These are phyloP conservation scores for Colletotrichum aenigma DNA, from an alignment of 2,329 filamentous ascomycete species.

Conservation along the genomic window DNA sequence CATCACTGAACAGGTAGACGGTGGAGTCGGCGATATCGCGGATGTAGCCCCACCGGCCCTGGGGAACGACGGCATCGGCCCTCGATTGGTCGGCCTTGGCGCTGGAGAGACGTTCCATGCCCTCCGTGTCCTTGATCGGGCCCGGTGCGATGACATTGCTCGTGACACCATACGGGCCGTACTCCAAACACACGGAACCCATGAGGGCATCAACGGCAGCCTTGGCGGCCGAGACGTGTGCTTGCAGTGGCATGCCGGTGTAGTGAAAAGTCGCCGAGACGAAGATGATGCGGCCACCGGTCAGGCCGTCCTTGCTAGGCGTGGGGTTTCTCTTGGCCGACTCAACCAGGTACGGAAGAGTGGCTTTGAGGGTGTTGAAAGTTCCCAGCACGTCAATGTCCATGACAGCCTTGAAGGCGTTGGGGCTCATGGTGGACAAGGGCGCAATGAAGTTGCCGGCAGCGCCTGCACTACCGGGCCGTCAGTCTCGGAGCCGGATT, in stretches of 20 bases:
- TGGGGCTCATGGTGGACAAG: constrained; percentile 79
- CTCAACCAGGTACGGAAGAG: constrained; percentile 77
- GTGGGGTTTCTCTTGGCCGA: constrained; percentile 72
- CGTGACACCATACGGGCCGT: constrained; percentile 84
- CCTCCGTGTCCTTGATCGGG: constrained; percentile 84
- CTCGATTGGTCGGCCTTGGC: constrained; percentile 34
- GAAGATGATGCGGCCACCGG: constrained; percentile 86
- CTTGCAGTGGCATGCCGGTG: constrained; percentile 82
- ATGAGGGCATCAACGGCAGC: constrained; percentile 87
- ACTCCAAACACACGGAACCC: constrained; percentile 81
- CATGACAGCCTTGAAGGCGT: constrained; percentile 94
- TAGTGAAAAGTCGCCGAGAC: constrained; percentile 93
- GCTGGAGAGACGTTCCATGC: constrained; percentile 67
- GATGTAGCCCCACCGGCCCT: constrained; percentile 77
- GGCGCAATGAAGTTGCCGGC: constrained; percentile 95
- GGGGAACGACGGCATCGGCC: constrained; percentile 61
- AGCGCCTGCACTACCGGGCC: constrained; percentile 75
- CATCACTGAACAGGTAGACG: constrained; percentile 84
- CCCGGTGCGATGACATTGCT: constrained; percentile 91
- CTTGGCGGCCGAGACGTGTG: constrained; percentile 91
- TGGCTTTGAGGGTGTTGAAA: constrained; percentile 94
- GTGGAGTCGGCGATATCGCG: constrained; percentile 94
- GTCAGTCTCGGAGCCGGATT: background rate
- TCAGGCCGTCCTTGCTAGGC: constrained; percentile 63
- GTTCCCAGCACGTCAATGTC: constrained; percentile 95